Evolutionary conservation across 768 basidiomycete species (phyloP), one percentile per base, ranked within the genome.

Genomic region (Xerocomus potaroensis): DNA sequence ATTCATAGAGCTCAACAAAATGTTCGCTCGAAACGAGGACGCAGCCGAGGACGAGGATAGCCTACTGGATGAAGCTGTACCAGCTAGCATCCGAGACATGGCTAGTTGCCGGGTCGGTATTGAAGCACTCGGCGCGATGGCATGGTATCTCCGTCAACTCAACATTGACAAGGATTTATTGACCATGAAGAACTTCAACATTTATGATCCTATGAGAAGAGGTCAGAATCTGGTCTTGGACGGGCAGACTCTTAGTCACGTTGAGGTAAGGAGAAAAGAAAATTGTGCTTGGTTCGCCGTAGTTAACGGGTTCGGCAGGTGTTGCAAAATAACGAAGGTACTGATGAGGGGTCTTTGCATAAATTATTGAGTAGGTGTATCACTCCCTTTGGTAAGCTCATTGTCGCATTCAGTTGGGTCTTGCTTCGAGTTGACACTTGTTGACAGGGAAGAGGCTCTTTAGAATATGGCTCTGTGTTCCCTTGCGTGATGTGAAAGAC

Each of bases 81-180:
- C 96, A 0, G 72, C 79, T 26, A 79, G 83, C 10, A 92, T 99
- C 46, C 74, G 80, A 37, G 74, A 78, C 22, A 83, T 96, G 84
- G 70, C 76, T 41, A 71, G 75, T 14, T 83, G 79, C 33, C 73
- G 70, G 29, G 63, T 71, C 46, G 86, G 92, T 0, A 85, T 97
- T 45, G 83, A 88, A 56, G 87, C 95, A 0, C 68, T 99, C 15
- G 96, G 96, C 1, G 81, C 83, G 2, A 87, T 97, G 87, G 81
- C 95, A 34, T 97, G 91, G 89, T 92, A 92, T 62, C 78, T 98
- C 12, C 83, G 87, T 30, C 89, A 91, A 50, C 77, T 99, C 32
- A 98, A 98, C 61, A 91, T 98, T 52, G 95, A 94, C 70, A 88
- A 91, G 61, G 94, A 97, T 53, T 82, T 99, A 45, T 66, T 99